These are phyloP conservation scores for Tricholoma sp. DNA, from an alignment of 768 basidiomycete species.

Conservation along the genomic window DNA sequence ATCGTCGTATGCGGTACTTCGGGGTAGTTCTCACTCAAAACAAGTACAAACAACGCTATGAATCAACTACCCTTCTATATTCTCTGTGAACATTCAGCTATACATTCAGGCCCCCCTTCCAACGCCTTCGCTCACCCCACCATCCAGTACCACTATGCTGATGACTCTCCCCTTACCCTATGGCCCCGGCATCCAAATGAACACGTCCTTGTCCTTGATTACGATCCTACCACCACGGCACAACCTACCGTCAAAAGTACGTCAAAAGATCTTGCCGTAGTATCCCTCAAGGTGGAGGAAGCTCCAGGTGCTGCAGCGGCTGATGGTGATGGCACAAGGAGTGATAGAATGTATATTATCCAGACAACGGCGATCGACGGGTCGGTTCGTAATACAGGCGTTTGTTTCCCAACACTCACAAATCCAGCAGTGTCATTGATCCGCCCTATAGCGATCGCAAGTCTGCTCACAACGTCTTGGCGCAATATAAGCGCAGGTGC, in stretches of 20 bases:
- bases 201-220: conserved; percentile 71
- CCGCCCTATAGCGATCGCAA: conserved; percentile 33
- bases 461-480: conserved; percentile 45
- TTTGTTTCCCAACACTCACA: not conserved
- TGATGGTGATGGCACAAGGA: conserved; percentile 42
- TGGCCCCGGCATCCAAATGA: conserved; percentile 57
- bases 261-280: conserved; percentile 41
- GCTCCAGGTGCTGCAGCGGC: conserved; percentile 63
- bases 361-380: conserved; percentile 56
- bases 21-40: not conserved
- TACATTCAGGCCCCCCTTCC: conserved; percentile 31
- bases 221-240: conserved; percentile 42
- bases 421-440: conserved; percentile 14
- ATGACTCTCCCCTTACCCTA: conserved; percentile 67
- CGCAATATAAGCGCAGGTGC: conserved; percentile 68
- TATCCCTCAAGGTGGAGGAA: conserved; percentile 60
- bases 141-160: conserved; percentile 79
- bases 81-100: conserved; percentile 55
- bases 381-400: conserved; percentile 1
- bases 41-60: conserved; percentile 11
- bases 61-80: conserved; percentile 58
- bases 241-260: conserved; percentile 47
- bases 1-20: too few species aligned
- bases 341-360: conserved; percentile 71
- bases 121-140: conserved; percentile 59